Percentiles rank a stretch among this genome's conserved stretches.
phyloP scores from a whole-genome alignment of 306 rosid genomes.

The Arachis stenosperma region DNA sequence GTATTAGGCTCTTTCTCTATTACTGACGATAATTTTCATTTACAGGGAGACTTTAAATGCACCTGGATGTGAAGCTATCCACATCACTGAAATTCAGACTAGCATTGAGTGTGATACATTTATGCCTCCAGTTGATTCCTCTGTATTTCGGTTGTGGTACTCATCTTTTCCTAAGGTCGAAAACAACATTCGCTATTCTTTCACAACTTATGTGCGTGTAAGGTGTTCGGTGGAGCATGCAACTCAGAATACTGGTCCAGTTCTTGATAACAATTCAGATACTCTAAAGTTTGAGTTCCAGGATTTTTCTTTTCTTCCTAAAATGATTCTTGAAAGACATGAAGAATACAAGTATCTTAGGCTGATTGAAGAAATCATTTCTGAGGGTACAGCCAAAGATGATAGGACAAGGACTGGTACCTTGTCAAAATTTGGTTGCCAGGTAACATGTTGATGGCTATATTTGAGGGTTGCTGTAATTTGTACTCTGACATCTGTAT shows the following conservation, averaged over 20 bases:
- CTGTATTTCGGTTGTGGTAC: conserved; percentile 81
- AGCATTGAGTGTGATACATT: no score
- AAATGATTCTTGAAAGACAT: no score
- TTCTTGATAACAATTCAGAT: conserved; percentile 41
- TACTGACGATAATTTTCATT: conserved; percentile 22
- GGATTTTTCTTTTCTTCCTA: conserved; percentile 66
- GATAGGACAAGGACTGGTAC: no score
- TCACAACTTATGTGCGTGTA: conserved; percentile 78
- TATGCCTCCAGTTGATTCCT: background rate
- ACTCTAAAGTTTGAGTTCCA: conserved; percentile 60
- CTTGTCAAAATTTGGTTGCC: conserved; percentile 70
- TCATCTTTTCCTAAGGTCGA: conserved; percentile 85
- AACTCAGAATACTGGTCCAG: conserved; percentile 49
- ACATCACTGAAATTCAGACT: no score
- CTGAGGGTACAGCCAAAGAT: no score
- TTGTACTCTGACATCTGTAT: conserved; percentile 34
- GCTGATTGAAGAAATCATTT: no score
- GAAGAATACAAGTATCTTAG: no score
- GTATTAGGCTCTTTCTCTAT: conserved; percentile 24
- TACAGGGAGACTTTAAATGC: conserved; percentile 76
- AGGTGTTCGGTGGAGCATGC: conserved; percentile 62
- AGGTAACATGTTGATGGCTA: conserved; percentile 57
- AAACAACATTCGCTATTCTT: conserved; percentile 65
- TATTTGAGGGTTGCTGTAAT: conserved; percentile 29
- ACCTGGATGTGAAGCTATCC: no score